Conservation (phyloP, 164 flowering plant genomes). For the grape (Vitis vinifera) region DNA sequence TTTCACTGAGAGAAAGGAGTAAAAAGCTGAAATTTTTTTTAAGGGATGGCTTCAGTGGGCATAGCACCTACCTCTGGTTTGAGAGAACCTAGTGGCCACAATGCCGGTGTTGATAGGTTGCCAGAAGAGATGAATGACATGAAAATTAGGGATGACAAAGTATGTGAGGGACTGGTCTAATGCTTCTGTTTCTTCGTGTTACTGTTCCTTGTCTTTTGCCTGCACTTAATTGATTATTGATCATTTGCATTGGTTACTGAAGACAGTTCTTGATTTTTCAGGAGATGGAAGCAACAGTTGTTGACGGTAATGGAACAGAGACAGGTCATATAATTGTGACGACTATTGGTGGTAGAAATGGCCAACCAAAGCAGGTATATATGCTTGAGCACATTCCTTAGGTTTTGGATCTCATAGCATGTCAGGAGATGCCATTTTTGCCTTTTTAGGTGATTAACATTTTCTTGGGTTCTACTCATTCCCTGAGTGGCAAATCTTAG, state of each 20-base stretch:
- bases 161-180: not conserved
- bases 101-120: slow-evolving; percentile 45
- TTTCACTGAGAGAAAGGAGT: slow-evolving; percentile 2
- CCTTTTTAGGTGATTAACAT: too few species aligned
- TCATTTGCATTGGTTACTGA: not conserved
- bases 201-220: not conserved
- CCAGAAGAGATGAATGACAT: slow-evolving; percentile 72
- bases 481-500: too few species aligned
- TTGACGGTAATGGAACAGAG: slow-evolving; percentile 65
- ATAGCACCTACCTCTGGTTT: slow-evolving; percentile 41
- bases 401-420: not conserved
- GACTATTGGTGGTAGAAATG: slow-evolving; percentile 60
- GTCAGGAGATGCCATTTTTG: too few species aligned
- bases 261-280: slow-evolving; percentile 10
- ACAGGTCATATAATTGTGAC: slow-evolving; percentile 70
- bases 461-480: too few species aligned
- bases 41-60: slow-evolving; percentile 48
- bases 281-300: slow-evolving; percentile 61
- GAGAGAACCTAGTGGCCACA: slow-evolving; percentile 40
- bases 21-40: not conserved
- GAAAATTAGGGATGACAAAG: slow-evolving; percentile 71
- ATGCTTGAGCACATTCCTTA: not conserved
- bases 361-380: slow-evolving; percentile 59
- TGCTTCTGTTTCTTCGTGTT: not conserved
- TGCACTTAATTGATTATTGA: not conserved